phyloP scores from a whole-genome alignment of 1,139 yeast species.

The Magnusiomyces sp. region DNA sequence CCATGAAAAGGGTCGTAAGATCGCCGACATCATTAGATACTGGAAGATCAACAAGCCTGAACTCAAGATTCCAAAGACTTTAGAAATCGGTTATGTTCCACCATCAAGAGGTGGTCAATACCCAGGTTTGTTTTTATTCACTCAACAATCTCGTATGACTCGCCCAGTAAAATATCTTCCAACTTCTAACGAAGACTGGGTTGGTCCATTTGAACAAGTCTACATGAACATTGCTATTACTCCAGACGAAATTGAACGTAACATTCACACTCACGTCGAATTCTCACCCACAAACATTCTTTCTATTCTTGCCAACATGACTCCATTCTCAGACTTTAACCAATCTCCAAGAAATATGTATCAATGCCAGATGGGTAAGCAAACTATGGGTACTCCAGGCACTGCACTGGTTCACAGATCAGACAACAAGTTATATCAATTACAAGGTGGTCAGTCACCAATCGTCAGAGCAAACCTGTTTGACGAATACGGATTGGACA shows the following conservation, averaged over 20 bases:
- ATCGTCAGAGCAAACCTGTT: conserved; percentile 89
- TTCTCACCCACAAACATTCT: conserved; percentile 89
- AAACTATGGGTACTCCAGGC: conserved; percentile 99
- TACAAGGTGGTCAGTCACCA: conserved; percentile 96
- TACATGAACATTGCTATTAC: conserved; percentile 94
- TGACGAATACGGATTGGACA: conserved; percentile 96
- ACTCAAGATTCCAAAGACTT: conserved; percentile 68
- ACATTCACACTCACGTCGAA: conserved; percentile 88
- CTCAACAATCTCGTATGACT: conserved; percentile 91
- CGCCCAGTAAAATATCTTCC: conserved; percentile 93
- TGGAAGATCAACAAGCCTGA: conserved; percentile 77
- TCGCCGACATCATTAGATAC: conserved; percentile 83
- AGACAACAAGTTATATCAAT: conserved; percentile 85
- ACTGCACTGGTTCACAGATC: conserved; percentile 88
- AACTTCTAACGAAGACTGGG: conserved; percentile 67
- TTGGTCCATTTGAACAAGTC: conserved; percentile 97
- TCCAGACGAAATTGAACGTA: conserved; percentile 78
- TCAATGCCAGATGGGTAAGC: conserved; percentile 99
- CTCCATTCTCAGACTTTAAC: conserved; percentile 96
- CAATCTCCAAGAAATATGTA: conserved; percentile 99
- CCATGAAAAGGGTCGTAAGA: conserved; percentile 75
- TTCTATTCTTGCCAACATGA: conserved; percentile 88
- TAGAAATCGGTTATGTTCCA: conserved; percentile 94
- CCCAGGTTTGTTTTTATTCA: conserved; percentile 88
- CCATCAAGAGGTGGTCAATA: conserved; percentile 93